Evolutionary conservation across 225 moss, liverwort and hornwort genomes (phyloP), one percentile per base, ranked within the genome.

Genomic region (Marchantia paleacea): DNA sequence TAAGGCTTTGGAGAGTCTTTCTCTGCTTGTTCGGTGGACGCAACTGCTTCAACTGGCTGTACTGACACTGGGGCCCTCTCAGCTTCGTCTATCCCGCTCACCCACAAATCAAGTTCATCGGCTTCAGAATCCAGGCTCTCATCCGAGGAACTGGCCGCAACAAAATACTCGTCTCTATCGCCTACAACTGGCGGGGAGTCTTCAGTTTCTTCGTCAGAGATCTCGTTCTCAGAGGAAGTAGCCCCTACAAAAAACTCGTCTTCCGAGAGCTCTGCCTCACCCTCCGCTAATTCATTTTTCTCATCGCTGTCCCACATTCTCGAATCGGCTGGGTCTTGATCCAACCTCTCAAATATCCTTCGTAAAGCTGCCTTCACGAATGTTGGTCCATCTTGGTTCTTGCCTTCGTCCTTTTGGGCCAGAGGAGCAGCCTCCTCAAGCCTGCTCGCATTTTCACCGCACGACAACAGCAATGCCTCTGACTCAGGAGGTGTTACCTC

Each of bases 91-190:
- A 78, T 66, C 14, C 65, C 65, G 25, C 78, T 78, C n/a, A 78
- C 65, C 78, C 78, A 78, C 65, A 78, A 18, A 12, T 66, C 78
- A 51, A 11, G 22, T 54, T 76, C 58, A 47, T 75, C 57, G 26
- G 75, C 18, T 26, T 52, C 25, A 49, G 52, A 18, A 51, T 66
- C 66, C 4, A 52, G 14, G 52, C 78, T 78, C 29, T 65, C 78
- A 18, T 78, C 78, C n/a, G 64, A 78, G 0, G 78, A 78, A 61
- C 22, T 61, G 10, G 5, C 22, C 19, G 29, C 76, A 14, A 22
- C 57, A 31, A 60, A 76, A 58, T 26, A 58, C 31, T 76, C 76
- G n/a, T 60, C 76, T 55, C 6, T 29, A 19, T 60, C 76, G 47
- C 28, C 76, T 55, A 25, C 75, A 55, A 18, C 10, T 18, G 55